Evolutionary conservation across 129 eudicot genomes (phyloP).

Genomic region (Flaveria robusta): DNA sequence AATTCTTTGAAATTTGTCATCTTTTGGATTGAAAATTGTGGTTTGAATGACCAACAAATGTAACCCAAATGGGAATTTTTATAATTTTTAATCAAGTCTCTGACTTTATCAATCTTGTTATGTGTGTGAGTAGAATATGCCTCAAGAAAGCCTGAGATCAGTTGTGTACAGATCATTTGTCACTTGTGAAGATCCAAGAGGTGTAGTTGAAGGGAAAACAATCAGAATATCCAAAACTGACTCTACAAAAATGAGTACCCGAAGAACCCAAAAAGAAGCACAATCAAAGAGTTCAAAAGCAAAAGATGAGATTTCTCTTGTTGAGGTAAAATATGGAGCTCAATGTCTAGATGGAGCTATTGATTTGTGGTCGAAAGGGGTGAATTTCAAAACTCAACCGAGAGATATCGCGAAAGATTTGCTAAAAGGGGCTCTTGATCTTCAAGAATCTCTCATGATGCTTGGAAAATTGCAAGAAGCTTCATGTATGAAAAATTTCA

Average conservation of each 20-base stretch:
- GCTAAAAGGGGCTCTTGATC: slow-evolving; percentile 80
- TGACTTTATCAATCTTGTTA: slow-evolving; percentile 48
- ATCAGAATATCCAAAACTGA: slow-evolving; percentile 51
- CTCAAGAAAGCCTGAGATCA: slow-evolving; percentile 78
- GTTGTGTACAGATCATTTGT: slow-evolving; percentile 79
- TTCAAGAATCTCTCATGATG: slow-evolving; percentile 70
- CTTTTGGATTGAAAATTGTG: slow-evolving; percentile 13
- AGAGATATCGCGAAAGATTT: slow-evolving; percentile 66
- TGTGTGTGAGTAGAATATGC: slow-evolving; percentile 63
- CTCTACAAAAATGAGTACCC: slow-evolving; percentile 40
- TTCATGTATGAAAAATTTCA: slow-evolving; percentile 44
- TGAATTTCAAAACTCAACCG: slow-evolving; percentile 34
- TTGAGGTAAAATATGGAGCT: slow-evolving; percentile 65
- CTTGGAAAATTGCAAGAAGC: slow-evolving; percentile 69
- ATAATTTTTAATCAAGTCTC: slow-evolving; percentile 24
- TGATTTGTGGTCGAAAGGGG: slow-evolving; percentile 60
- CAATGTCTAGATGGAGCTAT: slow-evolving; percentile 53
- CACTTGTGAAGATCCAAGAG: slow-evolving; percentile 95
- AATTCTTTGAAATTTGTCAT: slow-evolving; percentile 35
- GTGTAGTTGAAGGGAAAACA: slow-evolving; percentile 70
- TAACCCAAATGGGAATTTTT: slow-evolving; percentile 26
- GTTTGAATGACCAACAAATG: slow-evolving; percentile 27
- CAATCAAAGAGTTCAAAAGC: slow-evolving; percentile 36
- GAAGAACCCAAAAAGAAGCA: slow-evolving; percentile 30
- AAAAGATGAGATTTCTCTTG: slow-evolving; percentile 40